Evolutionary conservation across 176 grass and related monocot genomes (phyloP), one percentile per base, ranked within the genome.

Genomic region (Oropetium thomaeum): DNA sequence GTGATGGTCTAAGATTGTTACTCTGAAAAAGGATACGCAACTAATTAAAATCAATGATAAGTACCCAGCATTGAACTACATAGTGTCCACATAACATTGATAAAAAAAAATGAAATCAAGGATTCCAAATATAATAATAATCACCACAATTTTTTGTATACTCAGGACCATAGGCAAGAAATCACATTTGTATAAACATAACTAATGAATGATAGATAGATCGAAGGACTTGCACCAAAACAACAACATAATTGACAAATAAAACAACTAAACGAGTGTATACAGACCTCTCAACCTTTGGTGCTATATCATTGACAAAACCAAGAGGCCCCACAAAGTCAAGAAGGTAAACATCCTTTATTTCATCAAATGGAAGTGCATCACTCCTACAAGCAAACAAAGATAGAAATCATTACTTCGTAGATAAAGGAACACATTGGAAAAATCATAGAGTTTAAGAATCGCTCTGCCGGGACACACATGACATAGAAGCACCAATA

Each of bases 1-100:
- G 76, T 98, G 95, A 89, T 98, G 95, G 33, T 98, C 95, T 69
- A 98, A 71, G 8, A 98, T 85, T 42, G 84, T 98, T 59, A 94
- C 86, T 34, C 91, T 98, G 86, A 75, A 80, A 80, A 78, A 71
- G 16, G 42, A 67, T 68, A 69, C n/a, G 79, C 41, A 4, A n/a
- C n/a, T n/a, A 16, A 17, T 66, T 34, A 57, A 27, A 27, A 62
- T 52, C 14, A 70, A 30, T 26, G 35, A 20, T 22, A 51, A 17
- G 67, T 63, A 48, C 61, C 17, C 19, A 34, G 19, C 19, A 43
- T 10, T 62, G 28, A 76, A 29, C 25, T 34, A 16, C 8, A 43
- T 74, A 23, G 4, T 8, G 38, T 43, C 41, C 1, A 76, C 5
- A 49, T 48, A 31, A 65, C 13, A 77, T 19, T 47, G n/a, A n/a